Percentiles rank a stretch among this genome's conserved stretches.
Evolutionary conservation across 2,329 filamentous ascomycete species (phyloP).

Genomic region (Mariannaea sp.): DNA sequence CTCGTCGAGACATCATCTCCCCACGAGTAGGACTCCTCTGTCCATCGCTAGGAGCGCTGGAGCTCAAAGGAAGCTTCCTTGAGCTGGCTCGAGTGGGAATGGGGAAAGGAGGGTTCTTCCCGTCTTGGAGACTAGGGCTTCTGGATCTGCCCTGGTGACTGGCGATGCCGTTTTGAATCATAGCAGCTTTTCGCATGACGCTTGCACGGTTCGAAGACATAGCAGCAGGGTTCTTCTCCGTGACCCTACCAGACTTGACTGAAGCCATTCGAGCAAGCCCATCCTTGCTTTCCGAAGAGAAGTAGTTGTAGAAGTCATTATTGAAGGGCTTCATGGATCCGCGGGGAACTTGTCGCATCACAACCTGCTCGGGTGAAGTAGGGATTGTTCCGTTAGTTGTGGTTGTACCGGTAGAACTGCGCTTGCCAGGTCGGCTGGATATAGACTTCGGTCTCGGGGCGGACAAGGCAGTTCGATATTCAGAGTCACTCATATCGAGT

Average conservation of each 20-base stretch:
- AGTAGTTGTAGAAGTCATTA: constrained; percentile 54
- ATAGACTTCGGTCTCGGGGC: constrained; percentile 60
- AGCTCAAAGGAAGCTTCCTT: constrained; percentile 68
- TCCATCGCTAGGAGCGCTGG: constrained; percentile 71
- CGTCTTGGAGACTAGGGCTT: constrained; percentile 68
- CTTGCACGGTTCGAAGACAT: constrained; percentile 54
- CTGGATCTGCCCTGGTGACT: constrained; percentile 67
- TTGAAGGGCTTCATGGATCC: constrained; percentile 43
- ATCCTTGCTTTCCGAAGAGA: constrained; percentile 44
- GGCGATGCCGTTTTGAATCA: constrained; percentile 79
- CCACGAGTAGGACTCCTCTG: constrained; percentile 74
- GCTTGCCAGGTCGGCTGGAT: constrained; percentile 47
- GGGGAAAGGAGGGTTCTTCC: constrained; percentile 78
- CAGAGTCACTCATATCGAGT: constrained; percentile 66
- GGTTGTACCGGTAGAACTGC: constrained; percentile 43
- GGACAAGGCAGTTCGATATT: constrained; percentile 69
- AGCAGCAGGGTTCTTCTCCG: constrained; percentile 45
- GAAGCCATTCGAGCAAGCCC: constrained; percentile 25
- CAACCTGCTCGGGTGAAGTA: constrained; percentile 50
- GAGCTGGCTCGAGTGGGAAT: constrained; percentile 91
- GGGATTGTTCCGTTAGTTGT: constrained; percentile 42
- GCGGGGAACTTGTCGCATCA: constrained; percentile 37
- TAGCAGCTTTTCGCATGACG: constrained; percentile 75
- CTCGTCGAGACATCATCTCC: constrained; percentile 60
- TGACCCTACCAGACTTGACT: constrained; percentile 43